Base-by-base conservation (phyloP, 2,329 filamentous ascomycete species). In the Cercospora sp. region DNA sequence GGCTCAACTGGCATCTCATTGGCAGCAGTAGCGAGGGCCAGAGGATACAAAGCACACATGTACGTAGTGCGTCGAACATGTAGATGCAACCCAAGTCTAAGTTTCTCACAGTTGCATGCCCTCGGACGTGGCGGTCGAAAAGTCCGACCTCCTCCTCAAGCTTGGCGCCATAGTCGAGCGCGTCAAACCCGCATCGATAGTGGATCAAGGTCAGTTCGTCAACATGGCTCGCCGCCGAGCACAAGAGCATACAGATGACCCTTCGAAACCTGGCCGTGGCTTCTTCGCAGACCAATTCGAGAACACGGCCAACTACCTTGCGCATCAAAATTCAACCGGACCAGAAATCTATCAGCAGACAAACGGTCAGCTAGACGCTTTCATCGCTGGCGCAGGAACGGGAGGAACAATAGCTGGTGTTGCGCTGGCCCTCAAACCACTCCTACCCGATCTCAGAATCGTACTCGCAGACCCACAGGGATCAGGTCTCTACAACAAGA, bases 281-380 rank as follows among this genome's bases (percentile, higher is more conserved):
- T 94, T 97, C 81, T 99, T 98, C 78, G 93, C 94, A 0, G 92
- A 99, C 79, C 95, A 99, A 78, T 99, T 99, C 77, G 95, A 99
- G 82, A 94, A 91, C 28, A 84, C 88, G 61, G 92, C 93, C 34
- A 99, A 99, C 80, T 97, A 91, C 86, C 85, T 86, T 57, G 94
- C 95, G 1, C 95, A 99, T 81, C 89, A 90, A 74, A 83, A 86
- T 21, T 87, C 88, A 13, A 99, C 95, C 0, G 95, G 95, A 0
- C 95, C 94, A 0, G 95, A 99, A 82, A 95, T 99, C 72, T 91
- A 87, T 75, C 81, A 83, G 0, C 95, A 99, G 81, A 91, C 91
- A 5, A 86, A 84, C 26, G 92, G 92, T 0, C 80, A 80, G 7
- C 77, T 98, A 1, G 91, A 96, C 78, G 94, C 93, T 3, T 98